Percentiles rank a stretch among this genome's conserved stretches.
These are phyloP conservation scores for Coix lacrymajobi DNA, from an alignment of 176 grass and related monocot species.

Conservation along the genomic window DNA sequence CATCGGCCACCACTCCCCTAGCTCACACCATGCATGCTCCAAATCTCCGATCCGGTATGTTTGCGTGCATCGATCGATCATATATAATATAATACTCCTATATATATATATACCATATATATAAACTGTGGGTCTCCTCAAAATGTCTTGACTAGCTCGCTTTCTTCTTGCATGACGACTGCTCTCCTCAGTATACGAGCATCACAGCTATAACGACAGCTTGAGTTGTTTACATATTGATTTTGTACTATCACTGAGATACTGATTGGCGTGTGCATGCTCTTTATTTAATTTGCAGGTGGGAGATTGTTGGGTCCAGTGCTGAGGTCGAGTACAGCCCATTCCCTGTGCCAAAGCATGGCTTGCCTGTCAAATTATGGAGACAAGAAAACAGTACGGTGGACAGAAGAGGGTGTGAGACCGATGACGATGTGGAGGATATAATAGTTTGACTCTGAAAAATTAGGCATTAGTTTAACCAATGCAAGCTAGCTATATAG, in stretches of 20 bases:
- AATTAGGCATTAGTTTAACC: slow-evolving; percentile 6
- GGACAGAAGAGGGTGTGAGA: not conserved
- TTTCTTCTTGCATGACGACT: not conserved
- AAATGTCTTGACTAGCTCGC: not conserved
- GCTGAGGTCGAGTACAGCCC: slow-evolving; percentile 82
- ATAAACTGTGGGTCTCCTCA: not conserved
- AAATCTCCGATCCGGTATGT: not conserved
- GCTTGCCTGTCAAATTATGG: slow-evolving; percentile 52
- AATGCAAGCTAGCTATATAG: not conserved
- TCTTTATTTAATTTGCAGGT: slow-evolving; percentile 49
- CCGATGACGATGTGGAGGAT: not conserved
- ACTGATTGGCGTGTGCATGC: not conserved
- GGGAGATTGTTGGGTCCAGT: slow-evolving; percentile 44
- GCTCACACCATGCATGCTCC: not conserved
- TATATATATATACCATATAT: too few relatives aligned
- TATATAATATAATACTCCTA: too few relatives aligned
- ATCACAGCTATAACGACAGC: not conserved
- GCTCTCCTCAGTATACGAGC: not conserved
- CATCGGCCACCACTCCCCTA: slow-evolving; percentile 2
- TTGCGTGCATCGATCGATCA: too few relatives aligned
- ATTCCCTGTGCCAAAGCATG: slow-evolving; percentile 92
- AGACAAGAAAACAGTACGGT: not conserved
- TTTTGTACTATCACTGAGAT: not conserved
- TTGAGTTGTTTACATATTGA: not conserved
- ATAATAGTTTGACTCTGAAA: slow-evolving; percentile 7